Base-by-base conservation (phyloP, 2,329 filamentous ascomycete species). In the Emmonsiellopsis sp. region DNA sequence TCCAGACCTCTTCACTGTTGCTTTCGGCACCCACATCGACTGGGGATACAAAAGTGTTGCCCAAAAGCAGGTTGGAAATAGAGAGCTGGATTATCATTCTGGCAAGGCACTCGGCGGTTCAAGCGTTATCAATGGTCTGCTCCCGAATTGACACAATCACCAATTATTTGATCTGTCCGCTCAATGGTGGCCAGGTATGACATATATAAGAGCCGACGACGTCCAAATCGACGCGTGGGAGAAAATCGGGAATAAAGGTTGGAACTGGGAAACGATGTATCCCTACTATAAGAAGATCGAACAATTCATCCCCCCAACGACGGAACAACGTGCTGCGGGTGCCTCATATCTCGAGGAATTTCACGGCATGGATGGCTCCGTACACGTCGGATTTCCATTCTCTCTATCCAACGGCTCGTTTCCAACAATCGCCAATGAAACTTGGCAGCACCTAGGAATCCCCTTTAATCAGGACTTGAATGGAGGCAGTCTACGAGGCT, bases 161-260 rank as follows among this genome's bases (percentile, higher is more conserved):
- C 42, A 13, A 14, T 9, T 3, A 14, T 17, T 27, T 27, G 11
- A 44, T 9, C 1, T 9, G 9, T 44, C 14, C 9, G 42, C 21
- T 44, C 42, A 44, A 14, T 44, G 42, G 32, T 47, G 17, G 9
- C 14, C 6, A 47, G 44, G 44, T 6, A 47, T 47, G 44, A 21
- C 13, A 13, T 47, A 47, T 21, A 34, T 47, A 14, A n/a, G 44
- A 27, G 44, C n/a, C 10, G 44, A 47, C 14, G 44, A n/a, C n/a
- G 21, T 27, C 27, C 44, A 51, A 14, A 33, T 51, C 42, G 69
- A 76, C 52, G 68, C 68, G 4, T 47, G 44, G 44, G 44, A 47
- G 27, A 7, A 33, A n/a, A 14, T 47, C 3, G 44, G 44, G 44
- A 47, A 47, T 14, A 13, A 5, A n/a, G 44, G 44, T 27, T 47